Conservation (phyloP, 768 basidiomycete genomes). For the Trametes villosa region DNA sequence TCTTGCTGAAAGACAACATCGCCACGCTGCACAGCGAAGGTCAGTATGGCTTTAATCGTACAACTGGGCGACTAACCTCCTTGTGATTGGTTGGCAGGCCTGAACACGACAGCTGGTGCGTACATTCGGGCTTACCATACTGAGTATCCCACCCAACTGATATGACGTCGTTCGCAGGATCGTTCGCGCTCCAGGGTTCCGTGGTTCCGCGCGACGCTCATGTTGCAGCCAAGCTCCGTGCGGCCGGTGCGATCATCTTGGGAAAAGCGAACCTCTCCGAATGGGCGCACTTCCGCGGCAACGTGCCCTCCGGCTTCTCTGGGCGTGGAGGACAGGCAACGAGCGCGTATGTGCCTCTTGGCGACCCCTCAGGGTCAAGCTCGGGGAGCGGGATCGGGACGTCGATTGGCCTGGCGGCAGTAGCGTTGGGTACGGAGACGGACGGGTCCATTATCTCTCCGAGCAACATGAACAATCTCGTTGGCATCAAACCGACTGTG, state of each 20-base stretch:
- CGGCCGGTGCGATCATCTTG: constrained; percentile 44
- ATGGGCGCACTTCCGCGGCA: constrained; percentile 48
- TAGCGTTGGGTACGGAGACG: constrained; percentile 50
- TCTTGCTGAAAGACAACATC: constrained; percentile 45
- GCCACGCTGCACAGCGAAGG: constrained; percentile 40
- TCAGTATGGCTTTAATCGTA: constrained; percentile 2
- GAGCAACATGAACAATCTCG: constrained; percentile 46
- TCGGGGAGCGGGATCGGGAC: constrained; percentile 47
- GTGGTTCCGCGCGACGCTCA: constrained; percentile 40
- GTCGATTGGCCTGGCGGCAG: constrained; percentile 48
- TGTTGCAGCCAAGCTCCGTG: constrained; percentile 37
- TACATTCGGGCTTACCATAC: too few relatives aligned
- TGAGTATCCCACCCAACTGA: not conserved
- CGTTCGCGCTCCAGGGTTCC: constrained; percentile 38
- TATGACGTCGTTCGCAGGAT: constrained; percentile 26
- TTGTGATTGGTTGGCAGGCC: too few relatives aligned
- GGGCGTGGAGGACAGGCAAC: constrained; percentile 51
- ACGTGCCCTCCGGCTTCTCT: constrained; percentile 48
- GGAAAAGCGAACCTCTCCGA: constrained; percentile 52
- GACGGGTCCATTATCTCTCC: constrained; percentile 55
- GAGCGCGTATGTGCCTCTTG: constrained; percentile 47
- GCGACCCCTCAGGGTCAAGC: constrained; percentile 45
- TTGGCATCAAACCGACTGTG: constrained; percentile 43
- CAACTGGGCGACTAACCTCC: too few relatives aligned
- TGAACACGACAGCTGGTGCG: constrained; percentile 43